Percentiles rank a stretch among this genome's conserved stretches.
Evolutionary conservation across 2,329 filamentous ascomycete species (phyloP).

Genomic region (Aspergillus melleus): DNA sequence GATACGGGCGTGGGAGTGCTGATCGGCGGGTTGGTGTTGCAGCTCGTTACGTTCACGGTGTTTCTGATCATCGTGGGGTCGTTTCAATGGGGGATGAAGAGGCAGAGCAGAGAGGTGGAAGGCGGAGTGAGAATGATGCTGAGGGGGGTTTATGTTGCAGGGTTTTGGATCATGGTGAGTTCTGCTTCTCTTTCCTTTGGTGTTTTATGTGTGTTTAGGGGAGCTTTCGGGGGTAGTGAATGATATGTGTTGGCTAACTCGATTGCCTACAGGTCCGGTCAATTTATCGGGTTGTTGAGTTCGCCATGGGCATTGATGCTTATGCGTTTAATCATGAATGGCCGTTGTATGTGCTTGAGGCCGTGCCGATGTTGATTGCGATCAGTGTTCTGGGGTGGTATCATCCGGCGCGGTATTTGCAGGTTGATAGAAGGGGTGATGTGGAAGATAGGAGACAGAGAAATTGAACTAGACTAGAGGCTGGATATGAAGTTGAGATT

Average conservation of each 20-base stretch:
- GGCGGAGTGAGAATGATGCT: slow-evolving; percentile 43
- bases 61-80: slow-evolving; percentile 44
- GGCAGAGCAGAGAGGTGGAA: slow-evolving; percentile 23
- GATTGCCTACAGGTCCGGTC: slow-evolving; percentile 44
- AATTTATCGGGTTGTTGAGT: slow-evolving; percentile 57
- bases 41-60: slow-evolving; percentile 42
- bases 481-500: too few relatives aligned
- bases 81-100: slow-evolving; percentile 38
- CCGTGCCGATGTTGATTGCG: slow-evolving; percentile 46
- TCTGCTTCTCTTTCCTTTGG: slow-evolving; percentile 4
- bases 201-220: too few relatives aligned
- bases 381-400: slow-evolving; percentile 52
- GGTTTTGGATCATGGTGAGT: slow-evolving; percentile 49
- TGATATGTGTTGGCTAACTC: background rate
- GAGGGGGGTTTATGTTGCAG: slow-evolving; percentile 46
- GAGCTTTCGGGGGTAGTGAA: too few relatives aligned
- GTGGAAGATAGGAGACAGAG: background rate
- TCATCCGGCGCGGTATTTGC: slow-evolving; percentile 48
- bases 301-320: slow-evolving; percentile 51
- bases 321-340: slow-evolving; percentile 55
- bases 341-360: slow-evolving; percentile 56
- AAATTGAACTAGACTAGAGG: too few relatives aligned
- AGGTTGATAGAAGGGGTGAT: slow-evolving; percentile 3
- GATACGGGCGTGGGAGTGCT: slow-evolving; percentile 43
- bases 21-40: slow-evolving; percentile 45